A percentile compares a stretch with the other conserved stretches of the same genome.
phyloP scores from a whole-genome alignment of 2,329 filamentous ascomycete species.

The Thermomyces lanuginosus region DNA sequence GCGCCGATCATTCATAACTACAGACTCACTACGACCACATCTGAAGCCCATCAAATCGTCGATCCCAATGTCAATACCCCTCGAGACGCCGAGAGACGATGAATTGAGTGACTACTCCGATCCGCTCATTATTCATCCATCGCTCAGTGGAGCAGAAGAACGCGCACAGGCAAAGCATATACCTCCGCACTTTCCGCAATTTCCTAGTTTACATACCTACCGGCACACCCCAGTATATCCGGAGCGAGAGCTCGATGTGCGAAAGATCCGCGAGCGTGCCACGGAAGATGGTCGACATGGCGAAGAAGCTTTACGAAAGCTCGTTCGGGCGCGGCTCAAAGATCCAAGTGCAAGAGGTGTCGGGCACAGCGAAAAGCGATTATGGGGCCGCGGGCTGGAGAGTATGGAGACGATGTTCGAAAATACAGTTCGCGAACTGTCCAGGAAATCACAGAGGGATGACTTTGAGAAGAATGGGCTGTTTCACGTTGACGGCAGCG shows the following conservation, averaged over 20 bases:
- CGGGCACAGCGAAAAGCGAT: conserved; percentile 23
- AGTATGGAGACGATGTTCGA: conserved; percentile 38
- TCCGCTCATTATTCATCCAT: conserved; percentile 34
- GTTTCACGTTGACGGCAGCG: conserved; percentile 17
- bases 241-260: conserved; percentile 42
- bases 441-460: conserved; percentile 20
- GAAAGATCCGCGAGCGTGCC: conserved; percentile 44
- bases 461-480: conserved; percentile 11
- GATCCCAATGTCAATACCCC: conserved; percentile 19
- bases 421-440: conserved; percentile 37
- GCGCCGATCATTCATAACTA: conserved; percentile 15
- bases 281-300: conserved; percentile 50
- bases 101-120: conserved; percentile 15
- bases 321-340: conserved; percentile 35
- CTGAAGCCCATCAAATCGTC: conserved; percentile 15
- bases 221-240: conserved; percentile 43
- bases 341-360: conserved; percentile 25
- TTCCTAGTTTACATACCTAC: conserved; percentile 50
- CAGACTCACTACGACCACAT: conserved; percentile 19
- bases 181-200: conserved; percentile 43
- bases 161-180: conserved; percentile 37
- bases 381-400: conserved; percentile 22
- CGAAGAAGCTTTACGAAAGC: conserved; percentile 47
- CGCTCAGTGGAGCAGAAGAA: conserved; percentile 32
- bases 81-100: conserved; percentile 26